Conservation (phyloP, 768 basidiomycete species). For the Amanita fuliginea region DNA sequence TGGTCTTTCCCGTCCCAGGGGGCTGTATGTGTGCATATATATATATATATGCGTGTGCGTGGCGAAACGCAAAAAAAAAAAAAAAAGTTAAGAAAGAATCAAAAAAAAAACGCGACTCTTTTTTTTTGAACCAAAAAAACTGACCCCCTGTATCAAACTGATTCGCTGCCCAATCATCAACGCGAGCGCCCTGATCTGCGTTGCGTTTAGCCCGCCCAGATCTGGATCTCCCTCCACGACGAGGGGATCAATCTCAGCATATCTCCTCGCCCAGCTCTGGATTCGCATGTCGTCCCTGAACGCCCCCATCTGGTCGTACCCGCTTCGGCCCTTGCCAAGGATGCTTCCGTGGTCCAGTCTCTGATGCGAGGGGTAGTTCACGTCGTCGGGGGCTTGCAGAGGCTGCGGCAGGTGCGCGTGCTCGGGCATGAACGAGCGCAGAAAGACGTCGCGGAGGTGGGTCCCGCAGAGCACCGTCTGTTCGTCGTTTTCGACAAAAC, state of each 20-base stretch:
- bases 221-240: conserved; percentile 70
- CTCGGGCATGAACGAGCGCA: conserved; percentile 40
- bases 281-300: conserved; percentile 69
- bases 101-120: neutral
- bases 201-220: conserved; percentile 50
- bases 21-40: conserved; percentile 33
- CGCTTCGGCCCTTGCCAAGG: conserved; percentile 5
- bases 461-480: conserved; percentile 61
- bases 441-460: conserved; percentile 54
- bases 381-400: conserved; percentile 28
- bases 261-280: conserved; percentile 71
- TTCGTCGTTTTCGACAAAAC: conserved; percentile 18
- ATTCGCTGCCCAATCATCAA: conserved; percentile 74
- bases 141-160: conserved; percentile 80
- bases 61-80: too few species aligned
- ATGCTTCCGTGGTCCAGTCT: conserved; percentile 23
- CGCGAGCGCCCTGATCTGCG: conserved; percentile 77
- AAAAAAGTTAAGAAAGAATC: too few species aligned
- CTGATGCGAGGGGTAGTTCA: conserved; percentile 24
- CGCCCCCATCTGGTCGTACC: conserved; percentile 25
- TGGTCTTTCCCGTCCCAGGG: conserved; percentile 89
- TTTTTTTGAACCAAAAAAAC: conserved; percentile 14
- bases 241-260: conserved; percentile 47
- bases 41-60: too few species aligned
- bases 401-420: conserved; percentile 19